Percentiles rank a stretch among this genome's conserved stretches.
Conservation (phyloP, 495 filamentous ascomycete species). For the Neurospora tetrasperma region DNA sequence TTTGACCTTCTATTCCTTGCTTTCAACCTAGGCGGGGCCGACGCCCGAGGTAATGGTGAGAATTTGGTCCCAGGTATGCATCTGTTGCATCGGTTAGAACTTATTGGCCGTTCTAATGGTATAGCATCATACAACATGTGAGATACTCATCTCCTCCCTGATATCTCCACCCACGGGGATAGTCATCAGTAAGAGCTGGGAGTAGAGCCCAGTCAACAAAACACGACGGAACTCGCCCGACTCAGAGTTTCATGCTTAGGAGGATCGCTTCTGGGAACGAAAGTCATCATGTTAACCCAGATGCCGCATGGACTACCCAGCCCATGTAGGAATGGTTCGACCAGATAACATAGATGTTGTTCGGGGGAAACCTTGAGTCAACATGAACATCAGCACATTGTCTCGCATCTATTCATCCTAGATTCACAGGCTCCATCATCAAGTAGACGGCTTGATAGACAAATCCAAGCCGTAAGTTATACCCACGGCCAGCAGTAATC, state of each 20-base stretch:
- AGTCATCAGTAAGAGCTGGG: slow-evolving; percentile 54
- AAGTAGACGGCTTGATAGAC: background rate
- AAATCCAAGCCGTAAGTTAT: background rate
- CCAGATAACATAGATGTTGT: background rate
- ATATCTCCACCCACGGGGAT: slow-evolving; percentile 54
- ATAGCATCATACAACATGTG: slow-evolving; percentile 8
- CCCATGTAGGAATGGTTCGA: background rate
- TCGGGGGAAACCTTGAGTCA: background rate
- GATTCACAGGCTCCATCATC: background rate
- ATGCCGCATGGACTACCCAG: background rate
- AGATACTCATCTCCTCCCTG: slow-evolving; percentile 45
- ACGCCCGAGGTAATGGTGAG: slow-evolving; percentile 52
- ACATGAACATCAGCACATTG: background rate
- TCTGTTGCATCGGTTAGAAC: slow-evolving; percentile 16
- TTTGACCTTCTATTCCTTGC: slow-evolving; percentile 47
- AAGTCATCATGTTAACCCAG: background rate
- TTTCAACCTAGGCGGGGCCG: slow-evolving; percentile 47
- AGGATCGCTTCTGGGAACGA: slow-evolving; percentile 22
- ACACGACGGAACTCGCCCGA: slow-evolving; percentile 51
- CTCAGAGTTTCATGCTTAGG: slow-evolving; percentile 40
- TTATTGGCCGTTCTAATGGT: background rate
- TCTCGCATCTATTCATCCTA: background rate
- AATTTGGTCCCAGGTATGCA: slow-evolving; percentile 48
- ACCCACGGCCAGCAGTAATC: background rate
- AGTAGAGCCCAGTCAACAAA: slow-evolving; percentile 51